These are phyloP conservation scores for Alnus rubra DNA, from an alignment of 306 rosid species.

Conservation along the genomic window DNA sequence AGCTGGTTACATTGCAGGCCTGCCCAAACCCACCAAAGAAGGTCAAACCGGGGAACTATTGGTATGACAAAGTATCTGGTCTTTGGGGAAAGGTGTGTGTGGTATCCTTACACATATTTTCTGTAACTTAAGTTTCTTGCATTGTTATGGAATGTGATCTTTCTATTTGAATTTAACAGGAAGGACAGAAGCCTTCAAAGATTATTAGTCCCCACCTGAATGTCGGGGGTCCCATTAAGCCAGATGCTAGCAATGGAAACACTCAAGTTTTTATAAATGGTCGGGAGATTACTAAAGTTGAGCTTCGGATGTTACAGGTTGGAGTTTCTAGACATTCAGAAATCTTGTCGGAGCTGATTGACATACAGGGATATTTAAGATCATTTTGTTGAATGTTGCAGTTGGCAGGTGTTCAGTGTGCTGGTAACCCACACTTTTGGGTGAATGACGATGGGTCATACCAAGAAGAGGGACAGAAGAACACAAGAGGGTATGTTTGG, in stretches of 20 bases:
- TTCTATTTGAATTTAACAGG: constrained; percentile 54
- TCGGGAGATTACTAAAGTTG: constrained; percentile 86
- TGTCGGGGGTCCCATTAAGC: constrained; percentile 78
- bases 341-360: constrained; percentile 16
- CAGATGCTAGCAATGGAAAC: constrained; percentile 91
- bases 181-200: constrained; percentile 89
- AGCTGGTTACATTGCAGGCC: constrained; percentile 60
- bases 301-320: constrained; percentile 99
- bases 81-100: constrained; percentile 98
- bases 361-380: constrained; percentile 10
- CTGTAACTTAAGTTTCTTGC: constrained; percentile 11
- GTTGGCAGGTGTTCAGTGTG: constrained; percentile 99
- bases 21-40: constrained; percentile 86
- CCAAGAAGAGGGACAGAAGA: constrained; percentile 99
- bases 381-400: constrained; percentile 42
- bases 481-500: constrained; percentile 95
- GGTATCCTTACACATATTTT: constrained; percentile 14
- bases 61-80: constrained; percentile 99
- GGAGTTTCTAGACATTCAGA: constrained; percentile 27
- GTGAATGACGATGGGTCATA: constrained; percentile 98
- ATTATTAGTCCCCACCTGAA: constrained; percentile 86
- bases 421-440: constrained; percentile 99
- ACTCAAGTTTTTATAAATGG: constrained; percentile 95
- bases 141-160: constrained; percentile 24
- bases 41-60: constrained; percentile 91